Conservation (phyloP, 176 grass and related monocot species). For the Alloteropsis semialata region DNA sequence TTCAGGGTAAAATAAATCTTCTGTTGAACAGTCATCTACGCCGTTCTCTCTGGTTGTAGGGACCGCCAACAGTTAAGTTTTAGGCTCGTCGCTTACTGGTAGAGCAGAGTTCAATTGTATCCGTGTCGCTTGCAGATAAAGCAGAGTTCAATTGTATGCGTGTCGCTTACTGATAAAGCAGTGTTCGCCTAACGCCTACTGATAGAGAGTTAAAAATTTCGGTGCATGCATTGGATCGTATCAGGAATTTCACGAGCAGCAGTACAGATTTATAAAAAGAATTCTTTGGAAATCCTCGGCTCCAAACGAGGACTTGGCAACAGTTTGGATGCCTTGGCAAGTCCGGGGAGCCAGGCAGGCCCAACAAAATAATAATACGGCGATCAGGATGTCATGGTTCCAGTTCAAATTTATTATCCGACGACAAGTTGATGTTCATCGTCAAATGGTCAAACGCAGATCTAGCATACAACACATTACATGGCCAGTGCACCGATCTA, state of each 20-base stretch:
- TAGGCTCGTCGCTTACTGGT: too few relatives aligned
- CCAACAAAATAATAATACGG: not conserved
- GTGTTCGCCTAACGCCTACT: too few relatives aligned
- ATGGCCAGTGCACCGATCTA: not conserved
- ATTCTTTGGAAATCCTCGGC: not conserved
- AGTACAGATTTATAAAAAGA: not conserved
- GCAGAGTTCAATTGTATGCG: too few relatives aligned
- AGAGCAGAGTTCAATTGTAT: too few relatives aligned
- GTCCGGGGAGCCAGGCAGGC: not conserved
- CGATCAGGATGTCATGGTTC: not conserved
- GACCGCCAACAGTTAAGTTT: too few relatives aligned
- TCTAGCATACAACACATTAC: not conserved
- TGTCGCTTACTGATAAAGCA: too few relatives aligned
- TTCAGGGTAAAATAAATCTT: too few relatives aligned
- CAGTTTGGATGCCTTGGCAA: not conserved
- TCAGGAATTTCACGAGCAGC: not conserved
- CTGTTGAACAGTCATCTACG: too few relatives aligned
- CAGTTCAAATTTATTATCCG: not conserved
- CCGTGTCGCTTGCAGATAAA: too few relatives aligned
- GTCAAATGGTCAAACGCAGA: constrained; percentile 8
- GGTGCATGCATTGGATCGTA: not conserved
- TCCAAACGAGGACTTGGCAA: not conserved
- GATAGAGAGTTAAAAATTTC: too few relatives aligned
- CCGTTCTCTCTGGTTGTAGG: too few relatives aligned
- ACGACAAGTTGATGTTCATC: not conserved